phyloP scores from a whole-genome alignment of 2,329 filamentous ascomycete genomes.

The Fusarium continuum region DNA sequence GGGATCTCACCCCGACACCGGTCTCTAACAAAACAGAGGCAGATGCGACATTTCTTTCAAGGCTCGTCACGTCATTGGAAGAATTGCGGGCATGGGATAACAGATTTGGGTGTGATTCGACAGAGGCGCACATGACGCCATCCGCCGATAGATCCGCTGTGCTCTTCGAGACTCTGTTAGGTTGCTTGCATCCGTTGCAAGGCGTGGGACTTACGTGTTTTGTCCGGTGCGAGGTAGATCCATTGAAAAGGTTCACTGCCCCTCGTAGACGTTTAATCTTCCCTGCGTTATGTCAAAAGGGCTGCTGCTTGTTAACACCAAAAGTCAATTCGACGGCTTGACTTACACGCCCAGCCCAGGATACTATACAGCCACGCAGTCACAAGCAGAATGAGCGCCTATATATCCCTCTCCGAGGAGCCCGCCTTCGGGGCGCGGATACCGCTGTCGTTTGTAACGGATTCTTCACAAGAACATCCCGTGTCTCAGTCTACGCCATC shows the following conservation, averaged over 20 bases:
- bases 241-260: slow-evolving; percentile 8
- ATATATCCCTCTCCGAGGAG: slow-evolving; percentile 29
- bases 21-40: slow-evolving; percentile 5
- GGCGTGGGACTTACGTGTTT: slow-evolving; percentile 18
- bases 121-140: slow-evolving; percentile 35
- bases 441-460: neutral
- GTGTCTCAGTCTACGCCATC: neutral
- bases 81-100: slow-evolving; percentile 35
- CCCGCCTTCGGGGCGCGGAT: slow-evolving; percentile 7
- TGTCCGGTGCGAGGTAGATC: neutral
- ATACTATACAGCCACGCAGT: neutral
- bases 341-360: neutral
- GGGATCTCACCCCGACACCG: slow-evolving; percentile 36
- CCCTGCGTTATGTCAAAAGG: neutral
- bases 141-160: slow-evolving; percentile 21
- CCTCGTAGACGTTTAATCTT: neutral
- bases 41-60: slow-evolving; percentile 5
- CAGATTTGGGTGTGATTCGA: slow-evolving; percentile 32
- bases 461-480: slow-evolving; percentile 1
- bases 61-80: slow-evolving; percentile 33
- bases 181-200: slow-evolving; percentile 17
- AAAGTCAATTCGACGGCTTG: neutral
- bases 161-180: neutral
- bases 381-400: slow-evolving; percentile 29
- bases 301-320: neutral